Evolutionary conservation across 495 filamentous ascomycete species (phyloP).

Genomic region (Aspergillus hancockii): DNA sequence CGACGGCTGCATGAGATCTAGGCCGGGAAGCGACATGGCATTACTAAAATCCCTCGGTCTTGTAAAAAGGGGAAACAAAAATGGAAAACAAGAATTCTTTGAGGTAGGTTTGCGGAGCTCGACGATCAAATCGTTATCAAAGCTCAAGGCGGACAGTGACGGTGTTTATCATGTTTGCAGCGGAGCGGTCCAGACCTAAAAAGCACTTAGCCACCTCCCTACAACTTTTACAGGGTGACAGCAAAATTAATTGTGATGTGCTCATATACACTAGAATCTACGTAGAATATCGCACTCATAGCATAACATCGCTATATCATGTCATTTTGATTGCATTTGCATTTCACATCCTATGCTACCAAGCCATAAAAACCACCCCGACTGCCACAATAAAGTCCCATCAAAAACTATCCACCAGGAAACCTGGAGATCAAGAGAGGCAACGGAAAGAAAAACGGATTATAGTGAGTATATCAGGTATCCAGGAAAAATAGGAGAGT

Average conservation of each 20-base stretch:
- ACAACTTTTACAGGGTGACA: too few species aligned
- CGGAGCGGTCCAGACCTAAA: background rate
- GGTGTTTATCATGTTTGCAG: constrained; percentile 31
- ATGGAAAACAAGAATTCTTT: background rate
- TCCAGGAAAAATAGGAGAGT: constrained; percentile 26
- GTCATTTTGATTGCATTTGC: constrained; percentile 1
- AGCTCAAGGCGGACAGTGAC: constrained; percentile 14
- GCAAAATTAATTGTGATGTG: too few species aligned
- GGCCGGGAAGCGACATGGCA: constrained; percentile 50
- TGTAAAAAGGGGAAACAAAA: background rate
- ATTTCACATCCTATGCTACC: constrained; percentile 9
- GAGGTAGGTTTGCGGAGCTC: background rate
- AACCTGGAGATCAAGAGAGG: background rate
- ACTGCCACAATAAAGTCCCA: background rate
- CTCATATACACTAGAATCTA: too few species aligned
- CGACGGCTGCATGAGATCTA: constrained; percentile 47
- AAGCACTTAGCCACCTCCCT: too few species aligned
- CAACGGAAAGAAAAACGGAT: constrained; percentile 14
- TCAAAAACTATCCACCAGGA: background rate
- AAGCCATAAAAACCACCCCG: constrained; percentile 11
- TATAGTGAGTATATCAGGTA: constrained; percentile 29
- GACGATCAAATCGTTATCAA: background rate
- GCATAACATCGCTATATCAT: constrained; percentile 29
- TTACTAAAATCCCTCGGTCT: constrained; percentile 4
- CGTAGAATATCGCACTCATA: too few species aligned